Evolutionary conservation across 805 yeast genomes (phyloP).

Genomic region (Saccharomycopsis fodiens): DNA sequence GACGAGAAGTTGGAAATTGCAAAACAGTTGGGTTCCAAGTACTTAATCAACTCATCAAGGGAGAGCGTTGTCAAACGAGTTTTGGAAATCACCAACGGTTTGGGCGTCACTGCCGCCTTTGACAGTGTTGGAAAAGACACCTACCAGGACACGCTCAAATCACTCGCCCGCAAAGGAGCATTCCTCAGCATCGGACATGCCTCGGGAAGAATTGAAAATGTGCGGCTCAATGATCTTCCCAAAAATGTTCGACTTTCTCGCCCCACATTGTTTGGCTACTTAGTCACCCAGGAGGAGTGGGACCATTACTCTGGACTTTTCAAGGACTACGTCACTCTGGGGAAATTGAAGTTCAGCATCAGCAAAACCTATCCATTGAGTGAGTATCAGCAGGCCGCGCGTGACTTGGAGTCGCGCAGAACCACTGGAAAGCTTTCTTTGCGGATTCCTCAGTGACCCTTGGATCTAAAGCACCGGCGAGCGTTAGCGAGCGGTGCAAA

Average conservation of each 20-base stretch:
- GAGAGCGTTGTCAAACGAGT: conserved; percentile 53
- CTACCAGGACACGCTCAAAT: conserved; percentile 52
- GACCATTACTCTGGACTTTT: conserved; percentile 37
- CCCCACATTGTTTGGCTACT: conserved; percentile 53
- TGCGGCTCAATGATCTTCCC: conserved; percentile 41
- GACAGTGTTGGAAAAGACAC: conserved; percentile 80
- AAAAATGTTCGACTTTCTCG: conserved; percentile 60
- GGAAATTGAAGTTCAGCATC: conserved; percentile 44
- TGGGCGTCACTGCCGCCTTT: conserved; percentile 61
- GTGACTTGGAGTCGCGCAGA: conserved; percentile 53
- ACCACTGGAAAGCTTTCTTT: conserved; percentile 72
- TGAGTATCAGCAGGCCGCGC: conserved; percentile 57
- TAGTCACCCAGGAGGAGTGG: conserved; percentile 50
- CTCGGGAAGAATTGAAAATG: conserved; percentile 73
- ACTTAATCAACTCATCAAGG: conserved; percentile 44
- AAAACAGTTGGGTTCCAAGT: conserved; percentile 72
- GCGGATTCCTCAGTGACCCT: conserved; percentile 37
- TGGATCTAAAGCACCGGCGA: too few relatives aligned
- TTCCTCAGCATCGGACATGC: conserved; percentile 78
- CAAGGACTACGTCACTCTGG: conserved; percentile 35
- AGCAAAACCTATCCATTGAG: conserved; percentile 48
- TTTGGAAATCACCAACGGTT: conserved; percentile 50
- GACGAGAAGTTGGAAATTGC: conserved; percentile 64
- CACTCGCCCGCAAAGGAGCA: conserved; percentile 64
- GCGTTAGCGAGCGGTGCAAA: too few relatives aligned